Evolutionary conservation across 2,329 filamentous ascomycete species (phyloP).

Genomic region (Pyrenophora tritici-repentis): DNA sequence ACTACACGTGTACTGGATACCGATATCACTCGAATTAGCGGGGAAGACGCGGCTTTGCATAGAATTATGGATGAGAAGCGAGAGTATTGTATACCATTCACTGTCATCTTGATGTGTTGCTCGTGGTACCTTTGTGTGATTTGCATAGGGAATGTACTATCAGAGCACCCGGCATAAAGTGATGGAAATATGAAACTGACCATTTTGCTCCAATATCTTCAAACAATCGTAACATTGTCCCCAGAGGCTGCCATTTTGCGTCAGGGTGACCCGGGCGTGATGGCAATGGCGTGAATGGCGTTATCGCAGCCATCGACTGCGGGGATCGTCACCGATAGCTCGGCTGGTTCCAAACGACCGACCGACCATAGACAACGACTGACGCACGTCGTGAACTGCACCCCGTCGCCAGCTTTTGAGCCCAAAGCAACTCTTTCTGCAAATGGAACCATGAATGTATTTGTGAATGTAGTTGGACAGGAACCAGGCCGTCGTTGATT

Average conservation of each 20-base stretch:
- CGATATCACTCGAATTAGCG: not conserved
- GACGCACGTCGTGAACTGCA: conserved; percentile 10
- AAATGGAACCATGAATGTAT: conserved; percentile 37
- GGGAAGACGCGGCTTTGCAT: conserved; percentile 5
- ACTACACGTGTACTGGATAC: conserved; percentile 7
- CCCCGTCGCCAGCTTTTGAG: conserved; percentile 6
- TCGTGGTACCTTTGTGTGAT: not conserved
- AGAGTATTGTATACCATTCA: conserved; percentile 4
- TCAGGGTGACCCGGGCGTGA: not conserved
- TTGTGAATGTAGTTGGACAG: conserved; percentile 26
- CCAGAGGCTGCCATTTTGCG: too few relatives aligned
- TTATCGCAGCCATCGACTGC: conserved; percentile 14
- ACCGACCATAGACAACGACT: conserved; percentile 2
- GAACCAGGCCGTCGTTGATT: conserved; percentile 36
- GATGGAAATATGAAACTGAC: too few relatives aligned
- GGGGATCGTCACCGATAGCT: conserved; percentile 19
- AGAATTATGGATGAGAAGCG: not conserved
- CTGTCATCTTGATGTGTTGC: not conserved
- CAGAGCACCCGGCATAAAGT: too few relatives aligned
- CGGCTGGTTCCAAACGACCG: conserved; percentile 15
- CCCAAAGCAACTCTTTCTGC: conserved; percentile 6
- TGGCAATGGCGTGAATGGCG: conserved; percentile 6
- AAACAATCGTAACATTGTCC: too few relatives aligned
- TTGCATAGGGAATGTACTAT: too few relatives aligned
- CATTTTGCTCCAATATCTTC: too few relatives aligned